Evolutionary conservation across 2,329 filamentous ascomycete genomes (phyloP).

Genomic region (Plenodomus lindquistii): DNA sequence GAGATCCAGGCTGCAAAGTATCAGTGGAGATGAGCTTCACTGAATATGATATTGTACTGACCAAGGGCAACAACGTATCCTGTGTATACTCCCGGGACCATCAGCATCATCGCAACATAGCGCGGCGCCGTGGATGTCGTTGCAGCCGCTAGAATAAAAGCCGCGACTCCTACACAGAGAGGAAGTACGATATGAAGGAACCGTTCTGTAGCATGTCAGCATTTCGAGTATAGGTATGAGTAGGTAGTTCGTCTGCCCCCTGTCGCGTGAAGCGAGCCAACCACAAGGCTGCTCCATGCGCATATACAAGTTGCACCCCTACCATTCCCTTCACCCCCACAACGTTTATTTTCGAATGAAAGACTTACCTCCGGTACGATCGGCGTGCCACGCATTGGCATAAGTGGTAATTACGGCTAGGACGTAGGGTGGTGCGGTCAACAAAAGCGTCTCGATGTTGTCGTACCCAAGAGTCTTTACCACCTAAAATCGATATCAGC

Average conservation of each 20-base stretch:
- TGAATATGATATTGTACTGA: not conserved
- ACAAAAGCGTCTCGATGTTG: slow-evolving; percentile 56
- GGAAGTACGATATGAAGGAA: slow-evolving; percentile 70
- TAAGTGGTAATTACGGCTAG: slow-evolving; percentile 64
- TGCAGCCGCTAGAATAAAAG: slow-evolving; percentile 70
- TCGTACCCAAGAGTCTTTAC: slow-evolving; percentile 64
- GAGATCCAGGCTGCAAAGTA: slow-evolving; percentile 66
- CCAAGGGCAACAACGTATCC: slow-evolving; percentile 62
- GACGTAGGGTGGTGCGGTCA: slow-evolving; percentile 49
- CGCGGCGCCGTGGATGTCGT: slow-evolving; percentile 64
- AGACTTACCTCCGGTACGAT: slow-evolving; percentile 68
- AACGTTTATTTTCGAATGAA: too few species aligned
- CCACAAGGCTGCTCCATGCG: too few species aligned
- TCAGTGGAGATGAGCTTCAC: not conserved
- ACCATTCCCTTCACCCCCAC: too few species aligned
- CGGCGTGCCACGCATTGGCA: slow-evolving; percentile 70
- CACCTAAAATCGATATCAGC: too few species aligned
- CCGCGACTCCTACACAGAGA: slow-evolving; percentile 62
- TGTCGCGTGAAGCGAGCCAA: too few species aligned
- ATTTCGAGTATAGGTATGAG: too few species aligned
- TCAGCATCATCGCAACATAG: slow-evolving; percentile 74
- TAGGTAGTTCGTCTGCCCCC: too few species aligned
- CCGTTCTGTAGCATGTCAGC: too few species aligned
- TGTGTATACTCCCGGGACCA: slow-evolving; percentile 65
- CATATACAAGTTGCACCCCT: too few species aligned